Evolutionary conservation across 495 filamentous ascomycete genomes (phyloP).

Genomic region (Penicillium chermesinum): DNA sequence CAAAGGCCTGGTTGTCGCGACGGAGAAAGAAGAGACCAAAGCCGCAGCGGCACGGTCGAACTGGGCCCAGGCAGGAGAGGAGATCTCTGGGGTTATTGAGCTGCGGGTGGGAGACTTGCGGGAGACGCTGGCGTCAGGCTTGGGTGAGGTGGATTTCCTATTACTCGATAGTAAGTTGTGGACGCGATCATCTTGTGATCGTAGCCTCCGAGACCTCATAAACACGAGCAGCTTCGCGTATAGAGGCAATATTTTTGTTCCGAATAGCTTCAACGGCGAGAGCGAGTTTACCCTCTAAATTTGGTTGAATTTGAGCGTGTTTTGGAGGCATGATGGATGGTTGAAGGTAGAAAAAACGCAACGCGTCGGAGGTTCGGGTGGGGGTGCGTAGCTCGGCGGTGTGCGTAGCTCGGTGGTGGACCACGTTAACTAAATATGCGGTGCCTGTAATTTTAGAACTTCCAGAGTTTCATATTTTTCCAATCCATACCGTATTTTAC

Average conservation of each 20-base stretch:
- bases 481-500: too few species aligned
- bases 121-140: constrained; percentile 40
- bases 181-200: too few species aligned
- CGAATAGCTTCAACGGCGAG: background rate
- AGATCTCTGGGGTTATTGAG: constrained; percentile 43
- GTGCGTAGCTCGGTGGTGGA: background rate
- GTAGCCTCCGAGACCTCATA: too few species aligned
- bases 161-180: constrained; percentile 49
- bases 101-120: constrained; percentile 48
- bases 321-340: background rate
- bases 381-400: background rate
- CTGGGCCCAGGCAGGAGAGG: constrained; percentile 42
- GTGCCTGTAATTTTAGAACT: too few species aligned
- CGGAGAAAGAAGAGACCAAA: constrained; percentile 49
- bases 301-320: background rate
- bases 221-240: background rate
- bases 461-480: too few species aligned
- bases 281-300: background rate
- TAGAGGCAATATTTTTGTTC: background rate
- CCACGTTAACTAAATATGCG: background rate
- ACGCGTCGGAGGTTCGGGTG: background rate
- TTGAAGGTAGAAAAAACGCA: background rate
- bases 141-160: constrained; percentile 45
- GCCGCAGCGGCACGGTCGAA: constrained; percentile 39
- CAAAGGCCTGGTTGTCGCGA: constrained; percentile 39